phyloP scores from a whole-genome alignment of 2,329 filamentous ascomycete species.

The Fusarium phyllophilum region DNA sequence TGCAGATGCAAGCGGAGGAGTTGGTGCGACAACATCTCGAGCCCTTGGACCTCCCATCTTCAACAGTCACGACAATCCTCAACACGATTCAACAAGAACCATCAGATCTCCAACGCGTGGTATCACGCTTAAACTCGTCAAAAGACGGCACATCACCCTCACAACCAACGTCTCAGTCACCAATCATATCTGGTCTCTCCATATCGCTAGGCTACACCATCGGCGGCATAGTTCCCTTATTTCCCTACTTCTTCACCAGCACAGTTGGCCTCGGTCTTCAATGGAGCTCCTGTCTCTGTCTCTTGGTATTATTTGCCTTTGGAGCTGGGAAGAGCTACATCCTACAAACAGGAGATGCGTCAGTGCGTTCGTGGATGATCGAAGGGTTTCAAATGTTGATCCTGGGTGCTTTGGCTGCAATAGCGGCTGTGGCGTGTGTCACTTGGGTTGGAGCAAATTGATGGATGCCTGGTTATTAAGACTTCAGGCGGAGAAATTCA shows the following conservation, averaged over 20 bases:
- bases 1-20: conserved; percentile 18
- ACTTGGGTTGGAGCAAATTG: conserved; percentile 31
- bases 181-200: conserved; percentile 64
- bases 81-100: conserved; percentile 38
- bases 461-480: background rate
- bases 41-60: conserved; percentile 44
- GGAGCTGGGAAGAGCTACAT: conserved; percentile 65
- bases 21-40: conserved; percentile 48
- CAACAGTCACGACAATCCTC: conserved; percentile 41
- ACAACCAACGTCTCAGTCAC: conserved; percentile 39
- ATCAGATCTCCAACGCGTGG: conserved; percentile 45
- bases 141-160: conserved; percentile 3
- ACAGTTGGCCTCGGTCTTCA: conserved; percentile 56
- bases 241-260: conserved; percentile 68
- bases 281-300: conserved; percentile 65
- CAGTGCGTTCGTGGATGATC: conserved; percentile 37
- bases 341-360: conserved; percentile 36
- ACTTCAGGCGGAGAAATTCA: background rate
- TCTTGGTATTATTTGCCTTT: conserved; percentile 64
- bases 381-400: conserved; percentile 50
- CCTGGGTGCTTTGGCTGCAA: conserved; percentile 48
- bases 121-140: conserved; percentile 32
- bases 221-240: conserved; percentile 69
- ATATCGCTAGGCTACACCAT: conserved; percentile 71
- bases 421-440: conserved; percentile 46